Conservation (phyloP, 306 rosid species). For the Bauhinia variegata region DNA sequence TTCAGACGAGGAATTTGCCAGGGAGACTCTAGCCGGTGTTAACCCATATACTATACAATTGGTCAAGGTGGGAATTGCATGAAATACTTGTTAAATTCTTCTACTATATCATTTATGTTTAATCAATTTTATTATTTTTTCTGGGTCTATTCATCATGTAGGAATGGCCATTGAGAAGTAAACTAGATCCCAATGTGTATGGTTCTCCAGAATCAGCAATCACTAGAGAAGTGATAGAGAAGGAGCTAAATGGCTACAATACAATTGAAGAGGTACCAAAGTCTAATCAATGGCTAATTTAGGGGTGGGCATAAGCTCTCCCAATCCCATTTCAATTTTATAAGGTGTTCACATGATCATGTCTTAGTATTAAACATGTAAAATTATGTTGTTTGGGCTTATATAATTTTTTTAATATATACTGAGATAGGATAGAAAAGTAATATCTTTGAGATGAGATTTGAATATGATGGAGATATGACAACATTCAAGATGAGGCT, state of each 20-base stretch:
- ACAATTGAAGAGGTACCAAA: conserved; percentile 46
- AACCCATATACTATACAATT: conserved; percentile 51
- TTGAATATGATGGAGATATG: no score
- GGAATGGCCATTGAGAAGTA: conserved; percentile 71
- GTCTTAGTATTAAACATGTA: no score
- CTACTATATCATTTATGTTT: not conserved
- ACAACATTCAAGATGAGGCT: no score
- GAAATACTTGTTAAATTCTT: conserved; percentile 3
- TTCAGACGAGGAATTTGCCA: conserved; percentile 70
- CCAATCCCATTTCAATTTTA: no score
- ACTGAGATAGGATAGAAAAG: no score
- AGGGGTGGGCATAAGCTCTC: no score
- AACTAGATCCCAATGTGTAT: conserved; percentile 48
- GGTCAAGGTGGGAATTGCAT: conserved; percentile 35
- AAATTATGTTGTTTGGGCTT: no score
- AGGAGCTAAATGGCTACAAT: conserved; percentile 46
- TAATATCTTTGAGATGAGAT: no score
- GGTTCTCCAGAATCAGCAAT: conserved; percentile 55
- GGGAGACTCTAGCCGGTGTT: conserved; percentile 60
- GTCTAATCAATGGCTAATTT: no score
- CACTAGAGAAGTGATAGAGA: conserved; percentile 50
- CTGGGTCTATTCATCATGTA: conserved; percentile 21
- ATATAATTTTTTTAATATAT: no score
- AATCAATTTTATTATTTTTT: not conserved
- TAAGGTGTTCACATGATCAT: no score